Conservation (phyloP, 176 grass and related monocot genomes). For the Triticum turgidum region DNA sequence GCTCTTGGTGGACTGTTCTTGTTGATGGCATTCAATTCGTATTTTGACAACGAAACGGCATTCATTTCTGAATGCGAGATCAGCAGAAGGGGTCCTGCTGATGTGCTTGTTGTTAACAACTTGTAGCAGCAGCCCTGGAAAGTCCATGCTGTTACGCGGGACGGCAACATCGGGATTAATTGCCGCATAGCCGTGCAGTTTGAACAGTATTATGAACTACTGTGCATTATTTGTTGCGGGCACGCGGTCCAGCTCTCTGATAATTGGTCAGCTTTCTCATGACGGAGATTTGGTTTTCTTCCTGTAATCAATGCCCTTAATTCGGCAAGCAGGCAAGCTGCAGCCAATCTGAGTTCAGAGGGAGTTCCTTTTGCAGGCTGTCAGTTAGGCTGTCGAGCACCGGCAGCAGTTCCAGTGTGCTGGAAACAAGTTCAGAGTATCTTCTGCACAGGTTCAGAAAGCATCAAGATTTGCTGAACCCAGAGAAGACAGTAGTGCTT, state of each 20-base stretch:
- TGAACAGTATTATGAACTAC: constrained; percentile 7
- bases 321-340: constrained; percentile 10
- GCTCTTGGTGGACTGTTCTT: not conserved
- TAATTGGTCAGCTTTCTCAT: constrained; percentile 4
- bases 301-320: constrained; percentile 11
- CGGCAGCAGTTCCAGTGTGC: not conserved
- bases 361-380: not conserved
- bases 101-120: not conserved
- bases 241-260: not conserved
- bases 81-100: not conserved
- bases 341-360: not conserved
- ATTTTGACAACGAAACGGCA: not conserved
- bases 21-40: not conserved
- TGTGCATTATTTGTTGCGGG: constrained; percentile 15
- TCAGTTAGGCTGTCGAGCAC: not conserved
- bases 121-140: not conserved
- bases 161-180: constrained; percentile 6
- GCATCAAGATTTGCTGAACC: not conserved
- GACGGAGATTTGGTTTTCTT: not conserved
- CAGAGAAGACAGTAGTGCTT: not conserved
- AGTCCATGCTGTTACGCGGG: not conserved
- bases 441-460: constrained; percentile 1
- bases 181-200: constrained; percentile 9
- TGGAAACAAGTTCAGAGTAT: not conserved
- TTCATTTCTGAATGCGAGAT: not conserved